Conservation (phyloP, 805 yeast genomes). For the Soucietia sequanensis region DNA sequence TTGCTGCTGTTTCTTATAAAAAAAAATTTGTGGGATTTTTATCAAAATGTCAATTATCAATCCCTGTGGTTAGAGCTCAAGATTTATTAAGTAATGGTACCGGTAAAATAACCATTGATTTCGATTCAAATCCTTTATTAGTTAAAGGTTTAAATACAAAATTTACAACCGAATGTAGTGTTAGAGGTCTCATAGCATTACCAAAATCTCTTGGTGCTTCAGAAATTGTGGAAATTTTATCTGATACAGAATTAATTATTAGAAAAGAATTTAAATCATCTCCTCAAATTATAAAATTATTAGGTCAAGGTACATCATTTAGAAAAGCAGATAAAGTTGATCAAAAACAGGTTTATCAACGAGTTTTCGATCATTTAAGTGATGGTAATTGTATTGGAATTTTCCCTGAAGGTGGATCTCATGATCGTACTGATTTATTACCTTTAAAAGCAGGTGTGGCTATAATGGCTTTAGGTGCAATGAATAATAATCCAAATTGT, state of each 20-base stretch:
- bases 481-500: constrained; percentile 71
- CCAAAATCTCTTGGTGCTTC: constrained; percentile 77
- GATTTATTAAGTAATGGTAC: constrained; percentile 69
- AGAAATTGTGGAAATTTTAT: constrained; percentile 62
- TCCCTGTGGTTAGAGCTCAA: constrained; percentile 92
- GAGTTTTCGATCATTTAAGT: constrained; percentile 80
- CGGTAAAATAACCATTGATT: constrained; percentile 62
- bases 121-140: constrained; percentile 48
- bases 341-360: constrained; percentile 78
- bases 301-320: constrained; percentile 54
- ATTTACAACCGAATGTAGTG: constrained; percentile 62
- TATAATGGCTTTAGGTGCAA: constrained; percentile 95
- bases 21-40: constrained; percentile 69
- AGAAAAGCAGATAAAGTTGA: constrained; percentile 82
- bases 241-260: constrained; percentile 68
- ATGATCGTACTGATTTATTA: constrained; percentile 85
- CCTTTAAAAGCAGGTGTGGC: constrained; percentile 98
- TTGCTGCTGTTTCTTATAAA: constrained; percentile 77
- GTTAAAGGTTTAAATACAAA: constrained; percentile 65
- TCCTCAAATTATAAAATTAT: constrained; percentile 40
- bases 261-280: constrained; percentile 67
- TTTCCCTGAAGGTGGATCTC: constrained; percentile 98
- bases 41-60: constrained; percentile 73
- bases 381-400: constrained; percentile 84
- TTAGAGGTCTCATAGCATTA: constrained; percentile 68